Evolutionary conservation across 1,284 basidiomycete genomes (phyloP), one percentile per base, ranked within the genome.

Genomic region (Microbotryum intermedium): DNA sequence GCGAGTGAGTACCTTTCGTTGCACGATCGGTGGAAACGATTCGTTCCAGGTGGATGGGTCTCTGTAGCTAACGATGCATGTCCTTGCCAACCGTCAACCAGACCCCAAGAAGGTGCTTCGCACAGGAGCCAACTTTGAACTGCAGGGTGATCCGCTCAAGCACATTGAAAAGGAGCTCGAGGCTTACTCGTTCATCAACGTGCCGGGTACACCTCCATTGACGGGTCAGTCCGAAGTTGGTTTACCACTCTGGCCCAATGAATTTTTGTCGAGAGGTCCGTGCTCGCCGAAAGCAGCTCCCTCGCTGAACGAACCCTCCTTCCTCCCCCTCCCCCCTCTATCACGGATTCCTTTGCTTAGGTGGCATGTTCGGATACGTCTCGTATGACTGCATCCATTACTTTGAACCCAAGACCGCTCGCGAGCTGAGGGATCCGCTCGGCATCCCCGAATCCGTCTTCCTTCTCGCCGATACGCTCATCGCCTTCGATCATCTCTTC

Each of bases 351-450:
- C 34, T 11, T 39, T 2, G n/a, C 57, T 16, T 28, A 79, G 95
- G 95, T 53, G 95, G 95, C 55, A 94, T 94, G 0, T 90, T 98
- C 71, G 95, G 95, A 49, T 98, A 97, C 77, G 90, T 98, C 68
- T 84, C 90, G 16, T 99, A 94, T 77, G 95, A 99, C 74, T 90
- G 90, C 73, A 85, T 99, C 58, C 87, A 88, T 66, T 86, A 98
- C 76, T 99, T 99, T 72, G 95, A 99, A 76, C 90, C 94, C 58
- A 91, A 89, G 76, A 94, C 92, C 5, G 74, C 74, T 57, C 80
- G 83, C 48, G 75, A 76, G 2, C 78, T 84, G 25, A 80, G 88
- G 53, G 80, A 82, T 60, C 90, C 95, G 66, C 78, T 94, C 26
- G 81, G 82, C 23, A 88, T 98, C 56, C 95, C 95, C 5, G 95